Evolutionary conservation across 2,329 filamentous ascomycete species (phyloP).

Genomic region (Colletotrichum endophyticum): DNA sequence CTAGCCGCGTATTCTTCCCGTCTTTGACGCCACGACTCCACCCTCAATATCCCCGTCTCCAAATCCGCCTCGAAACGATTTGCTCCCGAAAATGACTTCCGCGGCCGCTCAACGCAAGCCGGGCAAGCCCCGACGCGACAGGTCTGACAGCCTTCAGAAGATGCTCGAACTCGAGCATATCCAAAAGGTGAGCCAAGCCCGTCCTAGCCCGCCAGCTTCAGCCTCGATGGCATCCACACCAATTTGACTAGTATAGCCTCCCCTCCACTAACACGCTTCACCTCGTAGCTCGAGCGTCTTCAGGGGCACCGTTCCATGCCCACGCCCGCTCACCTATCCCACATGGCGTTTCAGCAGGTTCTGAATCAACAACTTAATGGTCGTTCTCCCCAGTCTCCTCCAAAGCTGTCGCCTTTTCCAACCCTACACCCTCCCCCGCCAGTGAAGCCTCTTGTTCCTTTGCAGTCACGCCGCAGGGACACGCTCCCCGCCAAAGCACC

Average conservation of each 20-base stretch:
- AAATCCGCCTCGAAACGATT: neutral
- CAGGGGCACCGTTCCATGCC: conserved; percentile 16
- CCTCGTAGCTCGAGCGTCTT: conserved; percentile 21
- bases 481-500: neutral
- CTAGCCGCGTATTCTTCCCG: neutral
- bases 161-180: conserved; percentile 66
- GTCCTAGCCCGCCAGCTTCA: conserved; percentile 1
- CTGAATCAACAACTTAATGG: conserved; percentile 10
- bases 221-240: neutral
- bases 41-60: neutral
- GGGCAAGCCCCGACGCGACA: neutral
- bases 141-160: conserved; percentile 50
- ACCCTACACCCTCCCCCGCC: neutral
- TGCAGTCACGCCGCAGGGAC: conserved; percentile 18
- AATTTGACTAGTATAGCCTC: conserved; percentile 10
- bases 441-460: conserved; percentile 5
- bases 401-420: conserved; percentile 13
- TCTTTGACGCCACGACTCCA: conserved; percentile 1
- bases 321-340: conserved; percentile 6
- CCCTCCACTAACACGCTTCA: conserved; percentile 16
- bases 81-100: neutral
- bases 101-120: neutral
- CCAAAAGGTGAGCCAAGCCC: conserved; percentile 52
- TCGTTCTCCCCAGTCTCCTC: neutral
- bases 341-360: conserved; percentile 18